Evolutionary conservation across 2,329 filamentous ascomycete species (phyloP).

Genomic region (Alternaria brassicae): DNA sequence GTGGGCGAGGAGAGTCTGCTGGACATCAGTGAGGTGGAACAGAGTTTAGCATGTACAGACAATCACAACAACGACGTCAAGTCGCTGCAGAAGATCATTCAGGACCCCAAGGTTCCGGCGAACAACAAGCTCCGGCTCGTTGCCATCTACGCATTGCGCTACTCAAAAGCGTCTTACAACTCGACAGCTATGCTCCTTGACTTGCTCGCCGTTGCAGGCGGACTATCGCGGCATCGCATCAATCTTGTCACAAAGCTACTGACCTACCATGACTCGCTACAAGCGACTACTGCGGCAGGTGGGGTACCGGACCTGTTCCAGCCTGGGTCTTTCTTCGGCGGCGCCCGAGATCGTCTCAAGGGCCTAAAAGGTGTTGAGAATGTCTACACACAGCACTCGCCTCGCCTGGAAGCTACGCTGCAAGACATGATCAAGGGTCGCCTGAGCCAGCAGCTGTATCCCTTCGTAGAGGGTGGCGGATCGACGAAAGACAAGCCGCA

Average conservation of each 20-base stretch:
- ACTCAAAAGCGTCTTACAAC: slow-evolving; percentile 85
- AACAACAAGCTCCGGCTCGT: slow-evolving; percentile 90
- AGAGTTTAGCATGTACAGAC: slow-evolving; percentile 95
- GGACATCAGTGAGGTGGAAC: slow-evolving; percentile 97
- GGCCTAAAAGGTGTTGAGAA: slow-evolving; percentile 98
- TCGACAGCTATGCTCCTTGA: slow-evolving; percentile 85
- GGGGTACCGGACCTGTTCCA: slow-evolving; percentile 94
- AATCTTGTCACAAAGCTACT: slow-evolving; percentile 83
- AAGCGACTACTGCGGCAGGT: slow-evolving; percentile 72
- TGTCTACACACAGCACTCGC: slow-evolving; percentile 97
- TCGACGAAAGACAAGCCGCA: slow-evolving; percentile 94
- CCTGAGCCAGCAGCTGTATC: slow-evolving; percentile 85
- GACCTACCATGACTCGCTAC: slow-evolving; percentile 84
- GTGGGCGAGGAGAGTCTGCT: slow-evolving; percentile 86
- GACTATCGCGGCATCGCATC: slow-evolving; percentile 76
- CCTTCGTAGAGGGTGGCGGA: slow-evolving; percentile 88
- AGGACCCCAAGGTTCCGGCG: slow-evolving; percentile 75
- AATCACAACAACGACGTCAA: slow-evolving; percentile 93
- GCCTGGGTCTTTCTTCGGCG: slow-evolving; percentile 83
- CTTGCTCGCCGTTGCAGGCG: slow-evolving; percentile 82
- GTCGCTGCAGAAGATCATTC: slow-evolving; percentile 86
- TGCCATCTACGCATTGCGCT: slow-evolving; percentile 92
- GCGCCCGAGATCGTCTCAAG: slow-evolving; percentile 86
- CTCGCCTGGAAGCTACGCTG: slow-evolving; percentile 82
- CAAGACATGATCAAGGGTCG: slow-evolving; percentile 94